Evolutionary conservation across 164 flowering plant genomes (phyloP).

Genomic region (Vitis amurensis): DNA sequence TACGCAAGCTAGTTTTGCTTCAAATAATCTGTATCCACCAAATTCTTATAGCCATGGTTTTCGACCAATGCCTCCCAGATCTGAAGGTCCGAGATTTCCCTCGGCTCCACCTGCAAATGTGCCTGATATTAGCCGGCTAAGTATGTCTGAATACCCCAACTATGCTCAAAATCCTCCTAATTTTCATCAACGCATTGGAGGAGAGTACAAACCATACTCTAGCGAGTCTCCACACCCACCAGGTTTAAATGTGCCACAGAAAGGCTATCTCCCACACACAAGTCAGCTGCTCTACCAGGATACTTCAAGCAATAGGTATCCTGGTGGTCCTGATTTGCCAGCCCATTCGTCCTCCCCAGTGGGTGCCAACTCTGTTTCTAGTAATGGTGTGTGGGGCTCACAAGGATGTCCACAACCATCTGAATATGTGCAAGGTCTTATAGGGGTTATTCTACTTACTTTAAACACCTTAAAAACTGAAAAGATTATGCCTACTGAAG

Average conservation of each 20-base stretch:
- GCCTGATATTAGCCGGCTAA: constrained; percentile 56
- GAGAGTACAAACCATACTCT: constrained; percentile 25
- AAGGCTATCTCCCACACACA: constrained; percentile 19
- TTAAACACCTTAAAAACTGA: constrained; percentile 68
- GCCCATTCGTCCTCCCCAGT: constrained; percentile 30
- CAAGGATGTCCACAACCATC: constrained; percentile 51
- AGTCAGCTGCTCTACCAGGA: constrained; percentile 24
- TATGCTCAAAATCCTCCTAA: constrained; percentile 22
- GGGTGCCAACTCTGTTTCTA: constrained; percentile 15
- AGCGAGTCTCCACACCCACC: constrained; percentile 21
- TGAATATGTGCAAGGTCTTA: constrained; percentile 53
- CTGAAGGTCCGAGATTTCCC: constrained; percentile 35
- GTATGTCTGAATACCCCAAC: constrained; percentile 36
- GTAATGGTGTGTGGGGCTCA: constrained; percentile 40
- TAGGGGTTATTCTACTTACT: constrained; percentile 69
- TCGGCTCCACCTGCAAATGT: constrained; percentile 31
- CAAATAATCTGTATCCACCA: constrained; percentile 34
- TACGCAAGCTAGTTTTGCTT: constrained; percentile 33
- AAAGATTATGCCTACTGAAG: constrained; percentile 75
- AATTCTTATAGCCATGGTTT: constrained; percentile 30
- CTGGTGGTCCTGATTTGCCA: constrained; percentile 34
- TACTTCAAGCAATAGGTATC: constrained; percentile 20
- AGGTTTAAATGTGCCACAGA: constrained; percentile 30
- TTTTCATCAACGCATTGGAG: constrained; percentile 36
- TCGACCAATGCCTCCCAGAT: constrained; percentile 35